Conservation (phyloP, 768 basidiomycete species). For the Phanerodontia chrysosporium region DNA sequence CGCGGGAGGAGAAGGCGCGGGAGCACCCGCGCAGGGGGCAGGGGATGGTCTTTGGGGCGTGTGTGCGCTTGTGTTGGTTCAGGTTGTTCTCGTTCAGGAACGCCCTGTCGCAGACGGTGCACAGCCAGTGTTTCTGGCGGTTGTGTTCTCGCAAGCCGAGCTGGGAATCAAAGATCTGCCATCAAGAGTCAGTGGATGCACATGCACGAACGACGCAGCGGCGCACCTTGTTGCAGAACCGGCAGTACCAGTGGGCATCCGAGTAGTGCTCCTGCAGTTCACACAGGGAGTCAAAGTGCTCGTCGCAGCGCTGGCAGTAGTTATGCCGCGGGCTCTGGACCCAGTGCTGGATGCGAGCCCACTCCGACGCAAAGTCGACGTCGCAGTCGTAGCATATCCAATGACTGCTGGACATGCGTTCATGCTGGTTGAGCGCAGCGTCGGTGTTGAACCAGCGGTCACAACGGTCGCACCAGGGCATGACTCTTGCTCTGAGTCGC, state of each 20-base stretch:
- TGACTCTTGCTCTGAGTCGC: no score
- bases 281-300: constrained; percentile 9
- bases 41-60: constrained; percentile 35
- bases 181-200: no score
- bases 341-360: constrained; percentile 14
- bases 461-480: constrained; percentile 24
- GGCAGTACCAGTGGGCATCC: constrained; percentile 10
- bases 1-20: constrained; percentile 42
- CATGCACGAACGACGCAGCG: no score
- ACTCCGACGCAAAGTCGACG: constrained; percentile 34
- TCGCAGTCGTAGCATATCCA: constrained; percentile 43
- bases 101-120: neutral
- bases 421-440: constrained; percentile 24
- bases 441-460: constrained; percentile 18
- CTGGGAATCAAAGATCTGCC: neutral
- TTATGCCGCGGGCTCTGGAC: constrained; percentile 16
- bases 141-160: constrained; percentile 3
- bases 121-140: constrained; percentile 4
- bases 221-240: neutral
- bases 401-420: constrained; percentile 30
- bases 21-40: constrained; percentile 42
- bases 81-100: constrained; percentile 42
- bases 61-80: constrained; percentile 43
- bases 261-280: constrained; percentile 11
- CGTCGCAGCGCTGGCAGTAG: constrained; percentile 13